Base-by-base conservation (phyloP, 2,329 filamentous ascomycete species). In the Alternaria metachromatica region DNA sequence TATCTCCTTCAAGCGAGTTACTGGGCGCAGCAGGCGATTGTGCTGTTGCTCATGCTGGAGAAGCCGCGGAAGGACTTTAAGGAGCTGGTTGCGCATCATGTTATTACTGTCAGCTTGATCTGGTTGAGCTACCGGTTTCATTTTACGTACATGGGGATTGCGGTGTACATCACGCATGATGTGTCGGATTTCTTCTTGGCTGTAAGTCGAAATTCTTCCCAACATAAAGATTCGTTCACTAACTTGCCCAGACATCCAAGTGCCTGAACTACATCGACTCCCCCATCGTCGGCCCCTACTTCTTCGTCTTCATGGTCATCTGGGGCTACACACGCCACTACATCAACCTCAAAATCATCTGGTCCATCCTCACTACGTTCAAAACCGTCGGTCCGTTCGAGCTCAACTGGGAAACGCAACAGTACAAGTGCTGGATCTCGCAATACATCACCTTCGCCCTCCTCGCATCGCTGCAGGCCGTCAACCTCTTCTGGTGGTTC, bases 171-270 rank as follows among this genome's bases (percentile, higher is more conserved):
- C 66, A 97, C 94, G 10, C 93, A 97, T 81, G 94, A 98, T 77
- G 92, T 97, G 66, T 94, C 90, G 64, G 94, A 97, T 80, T 97
- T 97, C 83, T 97, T 97, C 87, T 87, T 97, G 48, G 94, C 95
- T 41, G 92, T 94, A 87, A 82, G 90, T 80, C 15, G 10, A 4
- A 5, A 18, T 18, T 26, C 12, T 15, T 11, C 2, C 8, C 10
- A 11, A 37, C 3, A 1, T 2, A 2, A 33, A 10, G 5, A 49
- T 15, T n/a, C 4, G n/a, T 8, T 44, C 12, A 12, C 55, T 68
- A 25, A 67, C 25, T 12, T 6, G 7, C 0, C 11, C 71, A 94
- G 91, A 96, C 92, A 2, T 97, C 93, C 65, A 97, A 97, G 83
- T 88, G 90, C 6, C 88, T 97, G 72, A 97, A 97, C 83, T 97